Percentiles rank a stretch among this genome's conserved stretches.
Conservation (phyloP, 1,284 basidiomycete species). For the Porogramme epimiltina region DNA sequence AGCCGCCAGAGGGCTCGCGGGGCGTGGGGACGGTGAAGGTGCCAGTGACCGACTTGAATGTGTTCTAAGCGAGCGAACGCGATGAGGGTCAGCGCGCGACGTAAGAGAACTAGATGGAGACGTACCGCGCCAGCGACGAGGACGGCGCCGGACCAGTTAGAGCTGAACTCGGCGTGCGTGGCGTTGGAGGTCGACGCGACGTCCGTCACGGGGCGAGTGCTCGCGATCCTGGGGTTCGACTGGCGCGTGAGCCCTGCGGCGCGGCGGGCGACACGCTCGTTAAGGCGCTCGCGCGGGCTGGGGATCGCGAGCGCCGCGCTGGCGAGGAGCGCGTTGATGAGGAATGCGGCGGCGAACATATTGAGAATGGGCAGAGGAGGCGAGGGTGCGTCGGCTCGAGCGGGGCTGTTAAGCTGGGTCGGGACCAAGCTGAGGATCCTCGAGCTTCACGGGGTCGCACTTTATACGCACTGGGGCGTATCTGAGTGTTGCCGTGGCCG, state of each 20-base stretch:
- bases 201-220: constrained; percentile 1
- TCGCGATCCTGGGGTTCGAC: constrained; percentile 15
- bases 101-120: not conserved
- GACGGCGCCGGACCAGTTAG: constrained; percentile 32
- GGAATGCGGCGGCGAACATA: constrained; percentile 24
- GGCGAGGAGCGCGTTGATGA: constrained; percentile 23
- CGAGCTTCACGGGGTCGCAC: not conserved
- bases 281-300: constrained; percentile 19
- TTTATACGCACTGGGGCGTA: constrained; percentile 12
- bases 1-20: constrained; percentile 24
- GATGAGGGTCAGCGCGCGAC: too few species aligned
- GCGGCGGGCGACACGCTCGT: constrained; percentile 21
- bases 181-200: constrained; percentile 10
- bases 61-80: too few species aligned
- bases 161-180: constrained; percentile 25
- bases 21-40: constrained; percentile 35
- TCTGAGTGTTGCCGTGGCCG: not conserved
- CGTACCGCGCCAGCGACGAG: constrained; percentile 20
- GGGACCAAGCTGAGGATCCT: constrained; percentile 15
- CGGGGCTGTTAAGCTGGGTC: constrained; percentile 15
- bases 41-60: constrained; percentile 32
- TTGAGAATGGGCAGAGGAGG: constrained; percentile 7
- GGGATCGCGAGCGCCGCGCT: constrained; percentile 24
- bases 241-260: constrained; percentile 15
- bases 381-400: constrained; percentile 6